phyloP scores from a whole-genome alignment of 1,284 basidiomycete genomes.

The Malassezia nana region DNA sequence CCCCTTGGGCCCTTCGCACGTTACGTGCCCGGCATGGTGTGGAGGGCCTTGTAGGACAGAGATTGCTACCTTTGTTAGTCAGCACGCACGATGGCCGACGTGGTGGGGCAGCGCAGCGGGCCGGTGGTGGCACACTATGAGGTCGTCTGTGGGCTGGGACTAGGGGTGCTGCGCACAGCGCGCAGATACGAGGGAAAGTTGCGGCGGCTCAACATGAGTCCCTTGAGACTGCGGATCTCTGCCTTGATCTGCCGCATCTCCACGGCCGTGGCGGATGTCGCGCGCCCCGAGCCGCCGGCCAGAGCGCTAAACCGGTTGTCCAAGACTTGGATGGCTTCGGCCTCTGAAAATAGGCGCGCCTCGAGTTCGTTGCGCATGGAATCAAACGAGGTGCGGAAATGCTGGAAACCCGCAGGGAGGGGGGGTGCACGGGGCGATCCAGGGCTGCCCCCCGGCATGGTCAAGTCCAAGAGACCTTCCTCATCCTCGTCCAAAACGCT shows the following conservation, averaged over 20 bases:
- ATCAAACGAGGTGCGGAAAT: slow-evolving; percentile 7
- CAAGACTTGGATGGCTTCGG: background rate
- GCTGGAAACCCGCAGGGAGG: slow-evolving; percentile 6
- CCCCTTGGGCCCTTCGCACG: background rate
- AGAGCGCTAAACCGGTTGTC: slow-evolving; percentile 7
- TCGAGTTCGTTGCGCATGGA: slow-evolving; percentile 9
- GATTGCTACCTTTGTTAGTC: background rate
- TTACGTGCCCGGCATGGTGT: slow-evolving; percentile 1
- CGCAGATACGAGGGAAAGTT: slow-evolving; percentile 31
- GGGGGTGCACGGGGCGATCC: background rate
- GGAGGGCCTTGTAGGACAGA: background rate
- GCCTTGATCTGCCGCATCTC: slow-evolving; percentile 35
- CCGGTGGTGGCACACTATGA: background rate
- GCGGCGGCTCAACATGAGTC: slow-evolving; percentile 33
- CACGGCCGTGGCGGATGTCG: slow-evolving; percentile 4
- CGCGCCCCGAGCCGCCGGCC: background rate
- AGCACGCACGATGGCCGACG: background rate
- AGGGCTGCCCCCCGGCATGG: slow-evolving; percentile 14
- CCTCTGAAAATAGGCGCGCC: slow-evolving; percentile 5
- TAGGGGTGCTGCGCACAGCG: slow-evolving; percentile 14
- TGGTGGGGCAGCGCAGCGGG: background rate
- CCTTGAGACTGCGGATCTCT: slow-evolving; percentile 42
- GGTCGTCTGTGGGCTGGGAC: background rate
- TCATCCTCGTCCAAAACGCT: slow-evolving; percentile 22
- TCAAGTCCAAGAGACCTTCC: slow-evolving; percentile 15